Base-by-base conservation (phyloP, 495 filamentous ascomycete genomes). In the Trichoderma asperelloides region DNA sequence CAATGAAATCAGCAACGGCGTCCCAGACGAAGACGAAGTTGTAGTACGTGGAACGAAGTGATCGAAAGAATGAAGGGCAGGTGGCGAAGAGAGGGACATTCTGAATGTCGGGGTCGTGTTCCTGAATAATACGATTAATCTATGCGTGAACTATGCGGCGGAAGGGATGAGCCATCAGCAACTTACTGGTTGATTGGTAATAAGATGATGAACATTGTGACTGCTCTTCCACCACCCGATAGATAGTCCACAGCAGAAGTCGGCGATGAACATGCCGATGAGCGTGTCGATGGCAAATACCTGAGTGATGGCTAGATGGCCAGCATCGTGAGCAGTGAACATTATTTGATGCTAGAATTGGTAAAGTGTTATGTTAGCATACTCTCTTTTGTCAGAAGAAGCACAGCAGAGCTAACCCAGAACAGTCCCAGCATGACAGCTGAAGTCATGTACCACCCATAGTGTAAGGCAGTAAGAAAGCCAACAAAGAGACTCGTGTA, bases 211-310 rank as follows among this genome's bases (percentile, higher is more conserved):
- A 21, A 84, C 81, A 64, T 84, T 84, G 71, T 84, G 81, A 65
- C 77, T 81, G 71, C 75, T 75, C 71, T 84, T 84, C 81, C 81
- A 84, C 81, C 81, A 84, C 18, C 81, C 81, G 62, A 82, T 78
- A 33, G 76, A 79, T 18, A 83, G 73, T 15, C 81, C 81, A 69
- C 80, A 81, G 68, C 78, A 79, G 66, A 82, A 79, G 65, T 82
- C 78, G 66, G 76, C 80, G 43, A 82, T 74, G 66, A 81, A 80
- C 64, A 81, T 76, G 45, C 80, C 81, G 51, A 83, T 80, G 30
- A 82, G 65, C 3, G 78, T 79, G 71, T 83, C 81, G 57, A 73
- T 65, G 33, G 74, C 72, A 65, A 82, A 82, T 71, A 78, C 78
- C 62, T 79, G 75, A 11, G 81, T 80, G 63, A 84, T 84, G 67